Percentiles rank a stretch among this genome's conserved stretches.
These are phyloP conservation scores for Boletus tomentosulus DNA, from an alignment of 768 basidiomycete species.

Conservation along the genomic window DNA sequence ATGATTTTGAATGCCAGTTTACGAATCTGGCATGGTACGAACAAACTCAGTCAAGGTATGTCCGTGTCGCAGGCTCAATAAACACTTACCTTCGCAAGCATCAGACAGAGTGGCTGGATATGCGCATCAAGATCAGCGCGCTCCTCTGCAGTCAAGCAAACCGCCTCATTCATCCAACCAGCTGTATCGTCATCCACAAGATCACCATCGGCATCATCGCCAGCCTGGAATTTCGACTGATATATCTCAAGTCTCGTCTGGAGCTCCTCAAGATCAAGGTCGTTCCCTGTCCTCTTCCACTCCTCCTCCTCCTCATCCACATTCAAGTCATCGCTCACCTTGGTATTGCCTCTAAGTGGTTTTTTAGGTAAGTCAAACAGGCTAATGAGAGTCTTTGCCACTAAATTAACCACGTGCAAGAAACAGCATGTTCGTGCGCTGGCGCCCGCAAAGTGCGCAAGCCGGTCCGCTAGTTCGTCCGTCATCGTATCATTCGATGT, in stretches of 20 bases:
- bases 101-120: neutral
- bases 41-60: neutral
- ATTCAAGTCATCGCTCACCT: neutral
- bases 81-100: conserved; percentile 9
- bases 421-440: conserved; percentile 17
- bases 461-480: neutral
- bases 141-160: conserved; percentile 13
- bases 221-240: neutral
- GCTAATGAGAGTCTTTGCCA: conserved; percentile 30
- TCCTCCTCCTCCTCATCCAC: neutral
- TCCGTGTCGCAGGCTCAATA: neutral
- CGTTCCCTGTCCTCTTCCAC: neutral
- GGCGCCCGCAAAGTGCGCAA: neutral
- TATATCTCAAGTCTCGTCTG: neutral
- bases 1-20: conserved; percentile 23
- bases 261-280: neutral
- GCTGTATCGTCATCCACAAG: neutral
- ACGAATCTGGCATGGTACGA: neutral
- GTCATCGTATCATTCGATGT: neutral
- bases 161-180: conserved; percentile 18
- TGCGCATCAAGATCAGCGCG: conserved; percentile 10
- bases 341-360: neutral
- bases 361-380: conserved; percentile 28
- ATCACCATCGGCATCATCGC: neutral
- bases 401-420: conserved; percentile 22